A percentile compares a stretch with the other conserved stretches of the same genome.
These are phyloP conservation scores for Castanopsis chinensis DNA, from an alignment of 306 rosid species.

Conservation along the genomic window DNA sequence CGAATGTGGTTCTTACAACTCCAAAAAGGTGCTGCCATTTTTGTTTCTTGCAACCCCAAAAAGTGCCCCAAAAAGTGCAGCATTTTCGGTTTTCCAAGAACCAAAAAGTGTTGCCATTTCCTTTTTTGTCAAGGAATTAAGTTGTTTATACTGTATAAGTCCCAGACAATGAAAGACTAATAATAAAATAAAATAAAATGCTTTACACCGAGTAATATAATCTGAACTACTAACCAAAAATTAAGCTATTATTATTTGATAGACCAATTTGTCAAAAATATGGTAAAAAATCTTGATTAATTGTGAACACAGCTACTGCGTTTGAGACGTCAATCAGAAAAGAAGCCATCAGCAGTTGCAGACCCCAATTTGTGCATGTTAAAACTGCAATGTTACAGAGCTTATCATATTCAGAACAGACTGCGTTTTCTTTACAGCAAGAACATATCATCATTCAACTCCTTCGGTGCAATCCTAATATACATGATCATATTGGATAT, in stretches of 20 bases:
- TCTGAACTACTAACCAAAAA: not conserved
- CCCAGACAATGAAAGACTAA: no score
- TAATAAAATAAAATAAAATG: no score
- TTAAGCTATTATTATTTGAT: not conserved
- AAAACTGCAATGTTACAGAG: conserved; percentile 9
- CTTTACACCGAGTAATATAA: no score
- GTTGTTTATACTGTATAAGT: no score
- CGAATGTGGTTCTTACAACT: no score
- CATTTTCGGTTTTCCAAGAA: no score
- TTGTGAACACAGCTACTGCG: not conserved
- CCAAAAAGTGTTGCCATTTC: no score
- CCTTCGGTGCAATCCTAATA: conserved; percentile 14
- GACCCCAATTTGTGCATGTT: not conserved
- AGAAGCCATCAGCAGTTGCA: not conserved
- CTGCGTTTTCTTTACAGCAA: not conserved
- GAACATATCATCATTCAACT: conserved; percentile 12
- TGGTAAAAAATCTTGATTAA: not conserved
- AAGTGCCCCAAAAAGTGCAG: no score
- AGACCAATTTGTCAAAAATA: not conserved
- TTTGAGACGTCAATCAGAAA: not conserved
- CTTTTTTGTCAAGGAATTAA: no score
- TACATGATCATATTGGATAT: conserved; percentile 27
- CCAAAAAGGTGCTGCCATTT: no score
- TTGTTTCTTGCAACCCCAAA: no score
- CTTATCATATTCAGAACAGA: conserved; percentile 16